These are phyloP conservation scores for Solanum ossicruentum DNA, from an alignment of 257 asterid species.

Conservation along the genomic window DNA sequence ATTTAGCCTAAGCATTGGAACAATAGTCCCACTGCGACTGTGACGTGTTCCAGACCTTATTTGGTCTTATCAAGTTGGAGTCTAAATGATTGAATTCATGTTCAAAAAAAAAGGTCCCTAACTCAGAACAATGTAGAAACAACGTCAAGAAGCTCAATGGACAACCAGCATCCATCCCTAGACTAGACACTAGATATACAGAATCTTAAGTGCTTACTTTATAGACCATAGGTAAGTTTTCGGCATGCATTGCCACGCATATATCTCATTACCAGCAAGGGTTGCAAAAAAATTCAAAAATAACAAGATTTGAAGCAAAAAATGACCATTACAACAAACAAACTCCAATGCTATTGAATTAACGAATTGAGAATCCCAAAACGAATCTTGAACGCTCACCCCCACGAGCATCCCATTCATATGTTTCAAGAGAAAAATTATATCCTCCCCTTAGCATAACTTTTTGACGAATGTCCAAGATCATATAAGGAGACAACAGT, in stretches of 20 bases:
- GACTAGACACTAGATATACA: not conserved
- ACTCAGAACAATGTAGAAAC: not conserved
- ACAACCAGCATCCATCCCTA: not conserved
- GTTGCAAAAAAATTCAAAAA: not conserved
- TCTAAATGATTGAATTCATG: not conserved
- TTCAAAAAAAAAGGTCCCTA: not conserved
- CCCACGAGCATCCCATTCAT: too few species aligned
- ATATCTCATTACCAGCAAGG: not conserved
- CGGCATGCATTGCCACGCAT: not conserved
- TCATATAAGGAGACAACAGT: not conserved
- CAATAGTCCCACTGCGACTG: not conserved
- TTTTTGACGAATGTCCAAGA: not conserved
- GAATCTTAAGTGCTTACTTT: not conserved
- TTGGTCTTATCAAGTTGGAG: not conserved
- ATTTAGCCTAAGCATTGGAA: not conserved
- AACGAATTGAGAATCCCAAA: too few species aligned
- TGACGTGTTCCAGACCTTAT: not conserved
- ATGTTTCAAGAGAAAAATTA: too few species aligned
- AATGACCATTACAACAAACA: not conserved
- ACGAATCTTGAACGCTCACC: too few species aligned
- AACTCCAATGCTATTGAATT: not conserved
- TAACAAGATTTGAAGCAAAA: not conserved
- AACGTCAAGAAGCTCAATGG: not conserved
- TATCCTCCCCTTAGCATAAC: too few species aligned
- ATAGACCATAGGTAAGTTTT: not conserved